Evolutionary conservation across 345 rosid species (phyloP).

Genomic region (Acer saccharum): DNA sequence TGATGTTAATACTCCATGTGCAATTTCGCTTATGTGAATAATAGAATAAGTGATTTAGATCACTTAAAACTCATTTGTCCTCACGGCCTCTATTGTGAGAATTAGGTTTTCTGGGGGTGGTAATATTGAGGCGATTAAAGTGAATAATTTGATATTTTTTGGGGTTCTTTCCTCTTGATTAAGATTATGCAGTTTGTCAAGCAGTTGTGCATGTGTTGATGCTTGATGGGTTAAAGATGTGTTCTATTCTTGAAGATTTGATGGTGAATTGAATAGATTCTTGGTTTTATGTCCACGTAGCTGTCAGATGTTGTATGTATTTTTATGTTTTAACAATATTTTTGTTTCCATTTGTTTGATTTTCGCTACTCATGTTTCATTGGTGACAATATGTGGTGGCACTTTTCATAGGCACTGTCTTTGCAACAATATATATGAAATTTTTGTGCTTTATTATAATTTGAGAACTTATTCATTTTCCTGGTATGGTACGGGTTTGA

Average conservation of each 20-base stretch:
- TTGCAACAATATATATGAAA: background rate
- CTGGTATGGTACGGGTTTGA: background rate
- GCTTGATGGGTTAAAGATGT: background rate
- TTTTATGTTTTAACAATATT: background rate
- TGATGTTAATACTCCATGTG: background rate
- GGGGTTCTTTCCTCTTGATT: background rate
- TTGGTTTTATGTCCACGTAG: background rate
- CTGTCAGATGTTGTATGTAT: background rate
- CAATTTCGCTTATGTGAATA: background rate
- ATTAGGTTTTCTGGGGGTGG: background rate
- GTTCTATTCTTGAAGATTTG: background rate
- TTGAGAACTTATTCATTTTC: background rate
- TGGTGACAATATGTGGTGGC: background rate
- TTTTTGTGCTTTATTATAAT: background rate
- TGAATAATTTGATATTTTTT: no score
- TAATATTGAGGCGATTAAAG: background rate
- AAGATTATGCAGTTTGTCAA: background rate
- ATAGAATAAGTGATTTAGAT: background rate
- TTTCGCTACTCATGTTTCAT: background rate
- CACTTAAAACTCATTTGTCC: background rate
- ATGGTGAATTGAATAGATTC: background rate
- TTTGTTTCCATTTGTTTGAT: background rate
- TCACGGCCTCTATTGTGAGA: background rate
- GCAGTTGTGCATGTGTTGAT: background rate
- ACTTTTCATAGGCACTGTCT: background rate